Percentiles rank a stretch among this genome's conserved stretches.
Evolutionary conservation across 1,284 basidiomycete genomes (phyloP).

Genomic region (Puccinia triticina): DNA sequence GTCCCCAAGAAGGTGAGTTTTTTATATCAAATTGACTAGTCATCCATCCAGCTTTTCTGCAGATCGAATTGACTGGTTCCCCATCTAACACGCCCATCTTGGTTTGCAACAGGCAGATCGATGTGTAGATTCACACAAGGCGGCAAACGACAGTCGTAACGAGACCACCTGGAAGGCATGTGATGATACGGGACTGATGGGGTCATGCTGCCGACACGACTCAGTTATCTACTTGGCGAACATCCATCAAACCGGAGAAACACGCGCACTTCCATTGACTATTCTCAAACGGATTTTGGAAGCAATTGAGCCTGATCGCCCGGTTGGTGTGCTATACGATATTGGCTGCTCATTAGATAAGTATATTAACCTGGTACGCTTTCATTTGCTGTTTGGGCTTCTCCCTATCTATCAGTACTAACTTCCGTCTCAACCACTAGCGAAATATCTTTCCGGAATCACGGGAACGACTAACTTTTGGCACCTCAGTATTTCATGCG

Average conservation of each 20-base stretch:
- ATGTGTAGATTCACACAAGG: conserved; percentile 1
- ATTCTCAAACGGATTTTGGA: neutral
- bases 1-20: neutral
- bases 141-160: neutral
- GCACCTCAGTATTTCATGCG: neutral
- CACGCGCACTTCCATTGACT: neutral
- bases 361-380: neutral
- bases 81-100: neutral
- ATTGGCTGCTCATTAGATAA: conserved; percentile 27
- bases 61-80: neutral
- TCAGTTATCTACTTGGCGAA: neutral
- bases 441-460: neutral
- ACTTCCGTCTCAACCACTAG: neutral
- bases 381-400: too few species aligned
- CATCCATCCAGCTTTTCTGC: too few species aligned
- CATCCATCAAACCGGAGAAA: neutral
- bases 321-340: conserved; percentile 9
- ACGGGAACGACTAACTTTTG: neutral
- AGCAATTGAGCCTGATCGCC: neutral
- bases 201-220: neutral
- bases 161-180: conserved; percentile 12
- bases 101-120: neutral
- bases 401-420: too few species aligned
- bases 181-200: conserved; percentile 1
- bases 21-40: neutral